These are phyloP conservation scores for Zanthoxylum bungeanum DNA, from an alignment of 345 rosid species.

Conservation along the genomic window DNA sequence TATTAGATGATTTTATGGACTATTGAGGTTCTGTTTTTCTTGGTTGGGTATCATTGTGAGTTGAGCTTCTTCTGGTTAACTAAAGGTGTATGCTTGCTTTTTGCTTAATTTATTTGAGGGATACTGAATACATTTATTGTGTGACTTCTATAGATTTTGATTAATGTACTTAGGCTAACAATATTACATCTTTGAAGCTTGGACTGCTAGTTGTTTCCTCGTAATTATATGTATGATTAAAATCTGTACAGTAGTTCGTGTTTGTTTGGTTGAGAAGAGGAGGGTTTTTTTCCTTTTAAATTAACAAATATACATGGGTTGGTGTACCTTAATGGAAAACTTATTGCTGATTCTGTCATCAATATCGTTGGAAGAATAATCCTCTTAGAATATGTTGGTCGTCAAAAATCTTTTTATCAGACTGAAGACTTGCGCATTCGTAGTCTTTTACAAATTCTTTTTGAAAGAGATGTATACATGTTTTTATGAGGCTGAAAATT, in stretches of 20 bases:
- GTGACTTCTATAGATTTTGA: not conserved
- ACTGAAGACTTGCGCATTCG: not conserved
- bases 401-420: not conserved
- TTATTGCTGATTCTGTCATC: too few relatives aligned
- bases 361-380: too few relatives aligned
- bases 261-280: too few relatives aligned
- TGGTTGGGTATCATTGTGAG: not conserved
- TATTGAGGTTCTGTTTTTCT: not conserved
- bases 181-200: not conserved
- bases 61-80: not conserved
- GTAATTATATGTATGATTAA: not conserved
- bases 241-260: not conserved
- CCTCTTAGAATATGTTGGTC: not conserved
- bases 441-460: too few relatives aligned
- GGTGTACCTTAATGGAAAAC: too few relatives aligned
- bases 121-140: not conserved
- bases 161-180: not conserved
- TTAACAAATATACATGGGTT: too few relatives aligned
- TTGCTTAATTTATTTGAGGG: not conserved
- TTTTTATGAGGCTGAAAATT: conserved; percentile 2
- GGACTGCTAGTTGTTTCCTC: not conserved
- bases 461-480: not conserved
- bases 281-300: too few relatives aligned
- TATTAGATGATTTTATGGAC: not conserved
- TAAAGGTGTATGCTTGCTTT: not conserved